A percentile compares a stretch with the other conserved stretches of the same genome.
Conservation (phyloP, 106 monocot species). For the Narthecium ossifragum region DNA sequence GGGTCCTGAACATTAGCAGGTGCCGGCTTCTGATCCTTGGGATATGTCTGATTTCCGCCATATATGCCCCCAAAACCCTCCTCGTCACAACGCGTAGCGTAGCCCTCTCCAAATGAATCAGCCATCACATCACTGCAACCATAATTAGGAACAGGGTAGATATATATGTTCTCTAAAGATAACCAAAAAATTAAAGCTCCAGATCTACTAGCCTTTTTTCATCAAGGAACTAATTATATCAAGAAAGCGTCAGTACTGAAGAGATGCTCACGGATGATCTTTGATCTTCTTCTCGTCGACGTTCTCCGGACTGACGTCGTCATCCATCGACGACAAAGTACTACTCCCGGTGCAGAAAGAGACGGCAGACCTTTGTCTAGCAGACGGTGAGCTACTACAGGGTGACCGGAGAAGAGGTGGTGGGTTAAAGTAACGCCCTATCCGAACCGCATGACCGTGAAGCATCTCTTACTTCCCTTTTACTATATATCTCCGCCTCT, state of each 20-base stretch:
- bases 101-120: slow-evolving; percentile 32
- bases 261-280: background rate
- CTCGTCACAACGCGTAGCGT: slow-evolving; percentile 37
- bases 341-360: too few relatives aligned
- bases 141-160: background rate
- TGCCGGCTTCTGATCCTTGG: background rate
- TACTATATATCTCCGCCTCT: too few relatives aligned
- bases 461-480: too few relatives aligned
- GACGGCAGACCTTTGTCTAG: too few relatives aligned
- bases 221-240: too few relatives aligned
- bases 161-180: background rate
- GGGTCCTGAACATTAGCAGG: background rate
- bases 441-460: too few relatives aligned
- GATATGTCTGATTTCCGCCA: background rate
- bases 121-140: slow-evolving; percentile 23
- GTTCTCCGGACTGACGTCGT: background rate
- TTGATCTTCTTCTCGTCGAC: background rate
- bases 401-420: too few relatives aligned
- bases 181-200: background rate
- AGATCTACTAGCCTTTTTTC: background rate
- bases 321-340: too few relatives aligned
- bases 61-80: slow-evolving; percentile 49
- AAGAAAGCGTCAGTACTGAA: background rate
- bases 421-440: too few relatives aligned
- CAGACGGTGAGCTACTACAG: too few relatives aligned